Percentiles rank a stretch among this genome's conserved stretches.
These are phyloP conservation scores for Acanthamoeba castellanii DNA, from an alignment of 208 protist genomes.

Conservation along the genomic window DNA sequence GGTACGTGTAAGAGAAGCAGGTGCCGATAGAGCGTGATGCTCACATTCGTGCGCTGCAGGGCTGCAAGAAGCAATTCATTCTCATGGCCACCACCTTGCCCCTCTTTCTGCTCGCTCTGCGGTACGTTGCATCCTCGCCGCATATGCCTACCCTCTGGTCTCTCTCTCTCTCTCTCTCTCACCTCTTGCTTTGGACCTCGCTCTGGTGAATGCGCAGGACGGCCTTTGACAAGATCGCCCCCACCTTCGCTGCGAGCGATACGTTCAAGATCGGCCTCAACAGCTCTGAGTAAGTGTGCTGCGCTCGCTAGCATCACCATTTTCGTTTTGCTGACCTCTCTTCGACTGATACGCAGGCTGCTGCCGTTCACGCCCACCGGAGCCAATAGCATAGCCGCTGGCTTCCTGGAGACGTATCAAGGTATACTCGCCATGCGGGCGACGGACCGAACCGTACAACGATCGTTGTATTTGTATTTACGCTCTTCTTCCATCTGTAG, in stretches of 20 bases:
- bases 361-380: neutral
- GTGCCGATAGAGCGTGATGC: neutral
- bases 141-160: neutral
- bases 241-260: neutral
- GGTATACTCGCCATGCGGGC: neutral
- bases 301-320: neutral
- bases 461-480: neutral
- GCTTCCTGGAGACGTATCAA: neutral
- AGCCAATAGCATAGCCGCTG: neutral
- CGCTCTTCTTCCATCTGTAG: neutral
- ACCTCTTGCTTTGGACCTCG: neutral
- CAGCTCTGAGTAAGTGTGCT: neutral
- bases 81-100: constrained; percentile 32
- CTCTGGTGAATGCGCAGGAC: neutral
- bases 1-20: neutral
- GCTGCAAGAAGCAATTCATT: constrained; percentile 43
- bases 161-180: neutral
- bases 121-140: neutral
- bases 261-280: constrained; percentile 18
- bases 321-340: neutral
- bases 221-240: neutral
- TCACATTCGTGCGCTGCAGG: neutral
- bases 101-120: neutral
- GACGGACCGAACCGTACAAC: neutral
- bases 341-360: neutral